Evolutionary conservation across 768 basidiomycete species (phyloP).

Genomic region (Tricholoma matsutake): DNA sequence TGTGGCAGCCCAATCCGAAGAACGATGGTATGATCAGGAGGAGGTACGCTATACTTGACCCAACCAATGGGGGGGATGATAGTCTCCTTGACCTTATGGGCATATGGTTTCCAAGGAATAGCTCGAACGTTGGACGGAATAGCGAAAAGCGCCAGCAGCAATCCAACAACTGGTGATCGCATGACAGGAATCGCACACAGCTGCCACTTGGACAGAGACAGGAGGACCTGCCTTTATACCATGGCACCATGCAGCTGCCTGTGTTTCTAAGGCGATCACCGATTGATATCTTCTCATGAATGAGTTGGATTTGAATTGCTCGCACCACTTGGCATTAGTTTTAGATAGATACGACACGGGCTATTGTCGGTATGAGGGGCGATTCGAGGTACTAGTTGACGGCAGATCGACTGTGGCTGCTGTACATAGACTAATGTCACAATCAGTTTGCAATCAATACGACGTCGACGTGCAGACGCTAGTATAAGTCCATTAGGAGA

Average conservation of each 20-base stretch:
- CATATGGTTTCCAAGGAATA: slow-evolving; percentile 3
- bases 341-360: too few species aligned
- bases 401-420: too few species aligned
- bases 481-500: too few species aligned
- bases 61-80: slow-evolving; percentile 43
- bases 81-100: slow-evolving; percentile 19
- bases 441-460: too few species aligned
- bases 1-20: slow-evolving; percentile 60
- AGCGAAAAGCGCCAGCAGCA: slow-evolving; percentile 7
- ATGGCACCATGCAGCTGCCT: too few species aligned
- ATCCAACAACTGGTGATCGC: slow-evolving; percentile 8
- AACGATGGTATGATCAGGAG: slow-evolving; percentile 42
- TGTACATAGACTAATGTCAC: too few species aligned
- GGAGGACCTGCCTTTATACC: background rate
- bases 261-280: background rate
- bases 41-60: slow-evolving; percentile 39
- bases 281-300: too few species aligned
- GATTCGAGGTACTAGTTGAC: too few species aligned
- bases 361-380: too few species aligned
- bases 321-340: too few species aligned
- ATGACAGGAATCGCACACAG: slow-evolving; percentile 2
- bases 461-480: too few species aligned
- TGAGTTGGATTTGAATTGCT: too few species aligned
- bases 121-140: slow-evolving; percentile 8
- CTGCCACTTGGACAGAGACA: background rate